Conservation (phyloP, 176 grass and related monocot species). For the Tillandsia leiboldiana region DNA sequence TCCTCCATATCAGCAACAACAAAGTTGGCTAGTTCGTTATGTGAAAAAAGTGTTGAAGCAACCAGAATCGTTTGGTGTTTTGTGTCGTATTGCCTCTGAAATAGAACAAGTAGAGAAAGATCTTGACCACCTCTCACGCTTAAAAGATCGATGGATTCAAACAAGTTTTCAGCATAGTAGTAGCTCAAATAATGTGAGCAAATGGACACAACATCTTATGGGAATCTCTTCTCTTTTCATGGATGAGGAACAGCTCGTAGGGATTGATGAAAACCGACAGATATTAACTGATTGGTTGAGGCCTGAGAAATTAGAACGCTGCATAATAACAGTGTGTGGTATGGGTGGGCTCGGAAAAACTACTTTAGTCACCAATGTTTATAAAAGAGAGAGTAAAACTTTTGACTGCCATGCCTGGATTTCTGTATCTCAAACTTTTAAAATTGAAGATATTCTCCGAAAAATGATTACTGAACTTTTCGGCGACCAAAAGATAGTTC, state of each 20-base stretch:
- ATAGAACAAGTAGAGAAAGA: slow-evolving; percentile 3
- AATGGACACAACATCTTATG: slow-evolving; percentile 1
- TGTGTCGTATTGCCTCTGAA: slow-evolving; percentile 7
- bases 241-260: slow-evolving; percentile 28
- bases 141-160: slow-evolving; percentile 17
- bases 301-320: neutral
- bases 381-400: neutral
- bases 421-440: slow-evolving; percentile 20
- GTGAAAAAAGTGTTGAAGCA: slow-evolving; percentile 16
- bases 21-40: neutral
- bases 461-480: slow-evolving; percentile 10
- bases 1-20: neutral
- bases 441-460: neutral
- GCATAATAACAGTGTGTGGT: slow-evolving; percentile 26
- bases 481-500: neutral
- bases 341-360: slow-evolving; percentile 33
- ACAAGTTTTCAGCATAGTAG: neutral
- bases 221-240: slow-evolving; percentile 4
- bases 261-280: slow-evolving; percentile 24
- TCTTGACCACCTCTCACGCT: neutral
- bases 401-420: slow-evolving; percentile 27
- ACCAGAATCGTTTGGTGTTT: slow-evolving; percentile 1
- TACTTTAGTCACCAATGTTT: slow-evolving; percentile 12
- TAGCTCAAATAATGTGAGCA: neutral
- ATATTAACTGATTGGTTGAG: slow-evolving; percentile 15